These are phyloP conservation scores for Talaromyces pinophilus DNA, from an alignment of 2,329 filamentous ascomycete species.

Conservation along the genomic window DNA sequence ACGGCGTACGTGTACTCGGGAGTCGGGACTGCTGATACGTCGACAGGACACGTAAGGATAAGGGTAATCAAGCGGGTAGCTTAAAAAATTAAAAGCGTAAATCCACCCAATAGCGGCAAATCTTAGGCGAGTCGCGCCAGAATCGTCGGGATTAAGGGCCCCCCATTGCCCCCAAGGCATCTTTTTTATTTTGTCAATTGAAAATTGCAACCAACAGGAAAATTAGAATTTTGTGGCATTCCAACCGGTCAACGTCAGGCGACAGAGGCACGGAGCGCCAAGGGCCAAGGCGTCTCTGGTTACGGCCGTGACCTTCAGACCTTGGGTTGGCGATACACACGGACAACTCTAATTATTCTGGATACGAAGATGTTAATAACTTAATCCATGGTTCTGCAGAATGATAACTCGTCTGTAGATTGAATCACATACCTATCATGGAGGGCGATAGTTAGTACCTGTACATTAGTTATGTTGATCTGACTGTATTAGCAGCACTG, in stretches of 20 bases:
- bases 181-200: background rate
- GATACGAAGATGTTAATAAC: background rate
- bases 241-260: background rate
- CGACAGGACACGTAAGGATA: background rate
- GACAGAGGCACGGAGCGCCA: background rate
- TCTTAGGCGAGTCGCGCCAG: slow-evolving; percentile 12
- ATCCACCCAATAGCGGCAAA: slow-evolving; percentile 15
- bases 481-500: background rate
- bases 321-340: background rate
- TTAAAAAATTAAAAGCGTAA: background rate
- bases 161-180: background rate
- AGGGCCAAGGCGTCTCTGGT: slow-evolving; percentile 8
- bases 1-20: background rate
- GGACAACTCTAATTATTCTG: slow-evolving; percentile 3
- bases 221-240: background rate
- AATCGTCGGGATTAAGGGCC: background rate
- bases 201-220: background rate
- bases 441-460: background rate
- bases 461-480: background rate
- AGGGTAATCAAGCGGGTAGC: slow-evolving; percentile 1
- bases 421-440: background rate
- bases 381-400: background rate
- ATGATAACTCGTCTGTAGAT: background rate
- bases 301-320: background rate
- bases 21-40: background rate